Conservation (phyloP, 1,284 basidiomycete species). For the Trichosporon faecale region DNA sequence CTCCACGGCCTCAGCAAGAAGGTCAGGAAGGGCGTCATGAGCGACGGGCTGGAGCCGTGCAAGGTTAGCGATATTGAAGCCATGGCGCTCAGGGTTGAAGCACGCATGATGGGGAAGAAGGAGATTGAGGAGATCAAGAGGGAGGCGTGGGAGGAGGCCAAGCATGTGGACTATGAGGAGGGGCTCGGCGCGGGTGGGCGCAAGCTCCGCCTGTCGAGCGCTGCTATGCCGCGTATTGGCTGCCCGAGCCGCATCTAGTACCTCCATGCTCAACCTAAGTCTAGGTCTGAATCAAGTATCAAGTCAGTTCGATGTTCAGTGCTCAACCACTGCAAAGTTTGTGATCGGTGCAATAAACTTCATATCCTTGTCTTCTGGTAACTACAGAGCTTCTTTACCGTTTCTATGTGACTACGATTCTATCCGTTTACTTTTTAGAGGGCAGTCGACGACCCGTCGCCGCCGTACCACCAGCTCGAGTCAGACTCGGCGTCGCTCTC, state of each 20-base stretch:
- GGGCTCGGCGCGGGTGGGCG: not conserved
- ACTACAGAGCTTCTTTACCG: no score
- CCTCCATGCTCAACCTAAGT: no score
- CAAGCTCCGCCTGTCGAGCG: not conserved
- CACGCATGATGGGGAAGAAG: not conserved
- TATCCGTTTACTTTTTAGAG: not conserved
- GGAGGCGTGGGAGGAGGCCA: no score
- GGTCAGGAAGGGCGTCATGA: not conserved
- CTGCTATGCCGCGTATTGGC: not conserved
- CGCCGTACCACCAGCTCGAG: not conserved
- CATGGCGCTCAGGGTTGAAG: not conserved
- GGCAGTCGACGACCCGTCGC: not conserved
- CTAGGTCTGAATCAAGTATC: no score
- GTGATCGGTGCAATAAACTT: no score
- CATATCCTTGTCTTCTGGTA: no score
- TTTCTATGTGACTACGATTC: not conserved
- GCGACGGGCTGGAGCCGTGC: not conserved
- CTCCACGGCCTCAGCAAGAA: not conserved
- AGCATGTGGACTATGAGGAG: not conserved
- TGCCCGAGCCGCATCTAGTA: no score
- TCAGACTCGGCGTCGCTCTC: constrained; percentile 24
- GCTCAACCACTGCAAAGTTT: no score
- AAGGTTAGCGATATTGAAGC: not conserved
- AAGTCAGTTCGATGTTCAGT: no score
- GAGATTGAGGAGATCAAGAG: not conserved